These are phyloP conservation scores for Ophiostoma fasciatum DNA, from an alignment of 2,329 filamentous ascomycete species.

Conservation along the genomic window DNA sequence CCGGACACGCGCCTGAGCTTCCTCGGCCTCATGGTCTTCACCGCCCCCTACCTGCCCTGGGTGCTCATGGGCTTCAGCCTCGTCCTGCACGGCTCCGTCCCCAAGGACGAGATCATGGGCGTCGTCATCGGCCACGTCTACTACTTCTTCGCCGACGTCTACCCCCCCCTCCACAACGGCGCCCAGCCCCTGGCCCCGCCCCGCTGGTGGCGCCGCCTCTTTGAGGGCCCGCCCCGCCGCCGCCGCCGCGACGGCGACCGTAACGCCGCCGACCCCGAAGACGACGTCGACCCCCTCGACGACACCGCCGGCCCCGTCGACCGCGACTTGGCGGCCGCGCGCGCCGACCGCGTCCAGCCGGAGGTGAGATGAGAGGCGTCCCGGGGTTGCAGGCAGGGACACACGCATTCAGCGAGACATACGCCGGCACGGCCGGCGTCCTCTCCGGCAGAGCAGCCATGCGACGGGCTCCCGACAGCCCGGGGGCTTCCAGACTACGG, in stretches of 20 bases:
- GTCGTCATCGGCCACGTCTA: conserved; percentile 90
- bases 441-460: too few relatives aligned
- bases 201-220: conserved; percentile 74
- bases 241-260: conserved; percentile 15
- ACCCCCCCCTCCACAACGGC: conserved; percentile 76
- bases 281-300: conserved; percentile 13
- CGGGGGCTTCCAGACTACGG: too few relatives aligned
- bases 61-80: conserved; percentile 87
- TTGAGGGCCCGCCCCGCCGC: conserved; percentile 40
- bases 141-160: conserved; percentile 97
- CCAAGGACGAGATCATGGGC: conserved; percentile 92
- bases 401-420: too few relatives aligned
- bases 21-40: conserved; percentile 78
- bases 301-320: conserved; percentile 40
- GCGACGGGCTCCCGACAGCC: too few relatives aligned
- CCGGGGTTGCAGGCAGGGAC: too few relatives aligned
- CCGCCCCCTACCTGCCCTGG: conserved; percentile 90
- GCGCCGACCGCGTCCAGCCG: conserved; percentile 22
- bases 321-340: conserved; percentile 47
- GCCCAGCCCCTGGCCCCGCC: conserved; percentile 80
- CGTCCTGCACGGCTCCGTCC: conserved; percentile 75
- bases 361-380: conserved; percentile 19
- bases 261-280: conserved; percentile 32
- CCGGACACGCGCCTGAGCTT: conserved; percentile 83
- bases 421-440: too few relatives aligned